Evolutionary conservation across 805 yeast genomes (phyloP), one percentile per base, ranked within the genome.

Genomic region (Hagleromyces aurorensis): DNA sequence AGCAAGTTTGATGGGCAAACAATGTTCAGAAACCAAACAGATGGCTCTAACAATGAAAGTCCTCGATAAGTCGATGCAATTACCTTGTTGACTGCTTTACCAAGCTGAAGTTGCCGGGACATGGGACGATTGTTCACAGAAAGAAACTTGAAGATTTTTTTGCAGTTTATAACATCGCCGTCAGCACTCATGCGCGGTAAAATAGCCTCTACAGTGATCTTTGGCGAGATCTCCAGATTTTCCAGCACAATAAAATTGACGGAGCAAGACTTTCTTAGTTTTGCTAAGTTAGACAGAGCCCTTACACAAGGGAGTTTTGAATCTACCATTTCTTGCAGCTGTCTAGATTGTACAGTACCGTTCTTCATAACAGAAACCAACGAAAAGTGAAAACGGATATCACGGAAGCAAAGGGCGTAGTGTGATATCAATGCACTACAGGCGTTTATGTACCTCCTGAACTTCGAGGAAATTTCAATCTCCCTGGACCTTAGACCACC

Each of bases 121-220:
- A 65, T 29, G 0, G 56, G 52, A 21, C 67, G 43, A 4, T 38
- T 33, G 33, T 65, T 65, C 0, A 65, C 50, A 2, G 60, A 44
- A 2, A 64, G 27, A n/a, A 59, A 43, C 21, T 43, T 56, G 8
- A 44, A 16, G 0, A 33, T 18, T 12, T 38, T 51, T 16, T 47
- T 57, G 2, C 29, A 25, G 13, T 48, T 29, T 1, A 46, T 29
- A 3, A 46, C 34, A 9, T 44, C 50, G 24, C 50, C 48, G 10
- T 44, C 43, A 4, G 57, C 57, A n/a, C 44, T 38, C 57, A 53
- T 55, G 13, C 33, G 52, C 3, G 69, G 69, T 7, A 64, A 30
- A 9, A 58, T 35, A 2, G 45, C 35, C 7, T 40, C 33, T 0
- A 54, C 17, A 6, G 21, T 27, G 14, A 41, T 31, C 16, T 24